Percentiles rank a stretch among this genome's conserved stretches.
These are phyloP conservation scores for Flaveria brownii DNA, from an alignment of 129 eudicot species.

Conservation along the genomic window DNA sequence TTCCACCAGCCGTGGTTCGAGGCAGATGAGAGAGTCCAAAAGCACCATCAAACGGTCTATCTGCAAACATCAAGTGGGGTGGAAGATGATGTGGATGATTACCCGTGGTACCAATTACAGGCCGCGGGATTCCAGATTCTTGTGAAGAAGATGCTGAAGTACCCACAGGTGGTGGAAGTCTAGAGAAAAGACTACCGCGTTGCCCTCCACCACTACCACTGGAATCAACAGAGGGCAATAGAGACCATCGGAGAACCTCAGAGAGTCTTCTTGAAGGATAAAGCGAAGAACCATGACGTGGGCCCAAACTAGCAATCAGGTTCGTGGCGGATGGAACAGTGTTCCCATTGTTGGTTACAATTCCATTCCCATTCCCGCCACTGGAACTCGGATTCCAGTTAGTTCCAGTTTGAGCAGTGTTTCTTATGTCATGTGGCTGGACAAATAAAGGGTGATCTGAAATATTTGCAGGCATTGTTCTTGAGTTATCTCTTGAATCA, in stretches of 20 bases:
- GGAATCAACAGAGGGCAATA: conserved; percentile 47
- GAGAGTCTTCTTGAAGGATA: conserved; percentile 71
- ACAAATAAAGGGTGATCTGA: conserved; percentile 70
- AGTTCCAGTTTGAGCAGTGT: conserved; percentile 39
- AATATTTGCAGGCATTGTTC: conserved; percentile 52
- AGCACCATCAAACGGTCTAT: conserved; percentile 60
- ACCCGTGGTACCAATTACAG: conserved; percentile 48
- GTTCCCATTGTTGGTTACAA: conserved; percentile 35
- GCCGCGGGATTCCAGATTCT: conserved; percentile 37
- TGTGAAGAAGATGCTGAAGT: conserved; percentile 32
- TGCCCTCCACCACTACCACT: conserved; percentile 36
- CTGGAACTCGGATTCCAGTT: conserved; percentile 42
- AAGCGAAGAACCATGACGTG: conserved; percentile 51
- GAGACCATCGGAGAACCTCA: conserved; percentile 61
- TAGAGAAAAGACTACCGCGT: conserved; percentile 30
- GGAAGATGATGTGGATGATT: conserved; percentile 31
- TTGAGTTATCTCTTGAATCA: conserved; percentile 43
- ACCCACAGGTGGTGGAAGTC: conserved; percentile 40
- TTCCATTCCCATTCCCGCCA: conserved; percentile 43
- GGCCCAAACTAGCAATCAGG: conserved; percentile 37
- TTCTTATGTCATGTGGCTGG: conserved; percentile 50
- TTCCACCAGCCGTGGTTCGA: conserved; percentile 61
- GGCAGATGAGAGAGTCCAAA: conserved; percentile 53
- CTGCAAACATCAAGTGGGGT: conserved; percentile 49
- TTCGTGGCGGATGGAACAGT: conserved; percentile 30